Conservation (phyloP, 2,329 filamentous ascomycete genomes). For the Fusarium multiceps region DNA sequence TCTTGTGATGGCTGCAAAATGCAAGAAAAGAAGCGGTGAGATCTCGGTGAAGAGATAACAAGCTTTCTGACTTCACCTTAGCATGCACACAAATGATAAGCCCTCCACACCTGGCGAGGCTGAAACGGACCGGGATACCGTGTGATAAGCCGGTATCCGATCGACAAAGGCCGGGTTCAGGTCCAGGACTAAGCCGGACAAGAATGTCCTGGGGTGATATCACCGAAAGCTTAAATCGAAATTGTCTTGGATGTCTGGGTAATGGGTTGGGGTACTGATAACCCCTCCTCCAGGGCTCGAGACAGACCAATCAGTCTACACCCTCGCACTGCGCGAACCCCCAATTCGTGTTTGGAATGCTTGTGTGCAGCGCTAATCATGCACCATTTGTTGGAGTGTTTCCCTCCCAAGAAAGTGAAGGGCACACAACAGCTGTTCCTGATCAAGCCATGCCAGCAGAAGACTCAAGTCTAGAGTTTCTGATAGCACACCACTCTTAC, state of each 20-base stretch:
- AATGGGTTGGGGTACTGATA: constrained; percentile 9
- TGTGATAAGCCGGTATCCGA: constrained; percentile 27
- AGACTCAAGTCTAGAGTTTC: not conserved
- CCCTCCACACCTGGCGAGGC: constrained; percentile 13
- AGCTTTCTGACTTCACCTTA: not conserved
- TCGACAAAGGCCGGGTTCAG: constrained; percentile 6
- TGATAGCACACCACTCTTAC: constrained; percentile 12
- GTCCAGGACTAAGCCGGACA: constrained; percentile 15
- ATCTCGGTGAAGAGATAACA: constrained; percentile 22
- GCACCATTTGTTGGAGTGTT: constrained; percentile 22
- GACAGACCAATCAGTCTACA: constrained; percentile 26
- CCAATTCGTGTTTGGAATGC: constrained; percentile 14
- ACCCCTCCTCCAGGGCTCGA: constrained; percentile 9
- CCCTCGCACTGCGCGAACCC: constrained; percentile 4
- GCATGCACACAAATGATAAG: constrained; percentile 8
- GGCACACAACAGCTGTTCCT: not conserved
- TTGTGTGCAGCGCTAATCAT: constrained; percentile 25
- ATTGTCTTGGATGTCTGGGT: constrained; percentile 8
- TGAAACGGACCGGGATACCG: constrained; percentile 12
- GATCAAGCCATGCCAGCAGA: not conserved
- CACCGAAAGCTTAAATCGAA: constrained; percentile 31
- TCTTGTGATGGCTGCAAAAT: not conserved
- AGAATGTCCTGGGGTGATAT: constrained; percentile 22
- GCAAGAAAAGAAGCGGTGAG: constrained; percentile 21
- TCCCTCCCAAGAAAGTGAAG: not conserved